phyloP scores from a whole-genome alignment of 495 filamentous ascomycete species.

The Filosporella fistucella region DNA sequence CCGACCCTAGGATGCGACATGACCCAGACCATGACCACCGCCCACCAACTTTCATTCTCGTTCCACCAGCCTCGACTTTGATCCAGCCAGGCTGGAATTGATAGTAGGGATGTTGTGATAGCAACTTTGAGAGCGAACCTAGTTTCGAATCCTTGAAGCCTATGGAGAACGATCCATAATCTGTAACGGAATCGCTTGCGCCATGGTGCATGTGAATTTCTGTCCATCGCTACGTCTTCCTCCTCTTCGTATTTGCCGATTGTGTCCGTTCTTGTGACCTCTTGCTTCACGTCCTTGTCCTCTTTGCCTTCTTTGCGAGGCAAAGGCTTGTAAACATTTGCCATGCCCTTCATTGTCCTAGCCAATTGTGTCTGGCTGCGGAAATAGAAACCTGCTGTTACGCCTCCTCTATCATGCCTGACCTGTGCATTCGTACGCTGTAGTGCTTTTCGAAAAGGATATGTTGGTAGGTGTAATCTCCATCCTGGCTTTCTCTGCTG shows the following conservation, averaged over 20 bases:
- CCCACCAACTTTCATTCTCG: conserved; percentile 50
- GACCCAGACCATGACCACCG: conserved; percentile 51
- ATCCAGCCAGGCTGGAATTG: conserved; percentile 47
- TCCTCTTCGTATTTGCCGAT: conserved; percentile 25
- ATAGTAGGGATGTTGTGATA: conserved; percentile 41
- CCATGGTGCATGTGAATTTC: conserved; percentile 21
- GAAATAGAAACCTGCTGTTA: conserved; percentile 50
- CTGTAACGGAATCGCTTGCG: conserved; percentile 33
- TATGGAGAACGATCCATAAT: conserved; percentile 44
- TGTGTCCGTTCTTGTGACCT: conserved; percentile 13
- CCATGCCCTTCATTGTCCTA: conserved; percentile 30
- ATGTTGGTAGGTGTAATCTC: conserved; percentile 42
- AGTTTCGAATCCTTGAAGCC: conserved; percentile 52
- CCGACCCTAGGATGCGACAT: conserved; percentile 55
- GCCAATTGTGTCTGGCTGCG: conserved; percentile 43
- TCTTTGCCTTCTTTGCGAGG: conserved; percentile 24
- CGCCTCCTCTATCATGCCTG: conserved; percentile 52
- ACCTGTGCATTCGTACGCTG: conserved; percentile 51
- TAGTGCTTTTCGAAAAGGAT: conserved; percentile 45
- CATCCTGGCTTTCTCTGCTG: conserved; percentile 30
- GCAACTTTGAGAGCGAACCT: conserved; percentile 54
- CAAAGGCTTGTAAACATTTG: conserved; percentile 26
- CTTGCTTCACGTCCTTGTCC: conserved; percentile 18
- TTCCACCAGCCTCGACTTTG: conserved; percentile 46
- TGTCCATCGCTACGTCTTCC: conserved; percentile 21